Base-by-base conservation (phyloP, 2,329 filamentous ascomycete species). In the Onygenales sp. region DNA sequence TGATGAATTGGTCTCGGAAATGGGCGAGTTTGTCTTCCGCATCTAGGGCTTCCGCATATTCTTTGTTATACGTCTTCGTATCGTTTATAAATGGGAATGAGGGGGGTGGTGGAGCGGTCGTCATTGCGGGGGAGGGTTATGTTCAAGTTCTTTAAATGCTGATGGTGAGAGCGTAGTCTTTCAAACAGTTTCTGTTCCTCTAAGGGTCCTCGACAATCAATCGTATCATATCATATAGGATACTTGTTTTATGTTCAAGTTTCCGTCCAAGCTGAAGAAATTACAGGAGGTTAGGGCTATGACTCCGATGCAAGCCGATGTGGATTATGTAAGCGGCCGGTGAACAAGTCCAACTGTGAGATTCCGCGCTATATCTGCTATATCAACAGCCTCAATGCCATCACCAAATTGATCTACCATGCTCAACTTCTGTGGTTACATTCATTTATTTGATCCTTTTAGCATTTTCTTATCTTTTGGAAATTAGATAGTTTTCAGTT, bases 1-100 rank as follows among this genome's bases (percentile, higher is more conserved):
- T 83, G 47, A 86, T 77, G 66, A 92, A 95, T 60, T 92, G 80
- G 27, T 82, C 71, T 34, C 88, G 80, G 52, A 88, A 77, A 53
- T 76, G 71, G 13, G 71, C 69, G 40, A 89, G 67, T n/a, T 75
- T 69, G 63, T 88, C 85, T 59, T 81, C 73, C 0, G 71, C 68
- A 66, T 88, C 85, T 5, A 87, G 73, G 31, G 70, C 67, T 52
- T 68, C 59, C 32, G 75, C 74, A 57, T 75, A 72, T 55, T 66
- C 65, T 40, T 59, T 64, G 11, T 58, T 65, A 49, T 69, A 64
- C 27, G 65, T 65, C 14, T 32, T 44, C 11, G 37, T 14, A 32
- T 52, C 50, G 8, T 43, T 21, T 31, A 27, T 31, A 33, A 17
- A 49, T 39, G 33, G 33, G 13, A 49, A 49, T 10, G 45, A 6